Conservation (phyloP, 2,329 filamentous ascomycete species). For the Sclerotinia nivalis region DNA sequence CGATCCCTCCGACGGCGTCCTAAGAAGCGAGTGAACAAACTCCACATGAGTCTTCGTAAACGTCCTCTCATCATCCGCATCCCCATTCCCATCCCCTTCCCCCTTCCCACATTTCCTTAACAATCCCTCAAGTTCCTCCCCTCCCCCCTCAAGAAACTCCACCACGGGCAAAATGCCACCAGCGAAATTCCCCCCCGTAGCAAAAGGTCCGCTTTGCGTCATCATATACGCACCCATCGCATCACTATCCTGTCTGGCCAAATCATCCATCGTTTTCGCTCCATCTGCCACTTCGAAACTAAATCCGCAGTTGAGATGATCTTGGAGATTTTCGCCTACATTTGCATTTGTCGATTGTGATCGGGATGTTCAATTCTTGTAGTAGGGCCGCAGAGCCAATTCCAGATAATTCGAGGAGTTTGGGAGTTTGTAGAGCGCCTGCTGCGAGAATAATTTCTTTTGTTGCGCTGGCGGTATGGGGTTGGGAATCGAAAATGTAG, state of each 20-base stretch:
- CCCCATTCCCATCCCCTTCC: too few relatives aligned
- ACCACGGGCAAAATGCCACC: not conserved
- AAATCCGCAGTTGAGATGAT: not conserved
- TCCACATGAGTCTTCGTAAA: too few relatives aligned
- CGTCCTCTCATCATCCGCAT: not conserved
- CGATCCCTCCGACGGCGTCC: not conserved
- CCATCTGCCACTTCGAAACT: not conserved
- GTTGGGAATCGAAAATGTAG: slow-evolving; percentile 30
- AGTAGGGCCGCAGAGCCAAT: slow-evolving; percentile 34
- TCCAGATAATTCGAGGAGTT: slow-evolving; percentile 42
- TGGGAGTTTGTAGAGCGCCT: slow-evolving; percentile 37
- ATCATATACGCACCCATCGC: not conserved
- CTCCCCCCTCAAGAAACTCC: not conserved
- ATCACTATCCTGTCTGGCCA: not conserved
- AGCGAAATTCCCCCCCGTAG: not conserved
- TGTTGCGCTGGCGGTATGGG: slow-evolving; percentile 38
- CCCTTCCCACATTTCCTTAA: too few relatives aligned
- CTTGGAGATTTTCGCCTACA: slow-evolving; percentile 37
- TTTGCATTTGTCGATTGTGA: slow-evolving; percentile 28
- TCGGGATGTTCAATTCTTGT: slow-evolving; percentile 28
- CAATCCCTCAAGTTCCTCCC: not conserved
- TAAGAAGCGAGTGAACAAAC: not conserved
- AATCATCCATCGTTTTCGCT: not conserved
- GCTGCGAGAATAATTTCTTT: slow-evolving; percentile 39
- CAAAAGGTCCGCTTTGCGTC: not conserved